Conservation (phyloP, 2,329 filamentous ascomycete species). For the Setomelanomma holmii region DNA sequence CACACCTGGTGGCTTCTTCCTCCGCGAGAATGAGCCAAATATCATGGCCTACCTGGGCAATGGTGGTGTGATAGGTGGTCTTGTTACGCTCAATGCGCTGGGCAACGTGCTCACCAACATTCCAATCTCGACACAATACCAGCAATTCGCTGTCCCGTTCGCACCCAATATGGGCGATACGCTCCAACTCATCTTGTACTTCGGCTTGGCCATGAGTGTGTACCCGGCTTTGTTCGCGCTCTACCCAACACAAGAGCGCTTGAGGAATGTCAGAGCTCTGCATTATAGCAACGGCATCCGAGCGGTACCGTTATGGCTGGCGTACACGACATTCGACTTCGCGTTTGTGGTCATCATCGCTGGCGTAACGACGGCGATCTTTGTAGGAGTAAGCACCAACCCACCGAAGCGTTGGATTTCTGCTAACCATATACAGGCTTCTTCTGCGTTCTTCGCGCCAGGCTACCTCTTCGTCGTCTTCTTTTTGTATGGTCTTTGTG, state of each 20-base stretch:
- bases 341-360: slow-evolving; percentile 72
- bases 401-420: too few species aligned
- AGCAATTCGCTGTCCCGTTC: slow-evolving; percentile 78
- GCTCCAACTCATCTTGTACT: slow-evolving; percentile 81
- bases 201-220: slow-evolving; percentile 76
- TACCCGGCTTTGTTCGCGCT: slow-evolving; percentile 88
- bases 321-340: slow-evolving; percentile 84
- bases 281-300: slow-evolving; percentile 93
- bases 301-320: slow-evolving; percentile 81
- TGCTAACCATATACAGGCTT: slow-evolving; percentile 48
- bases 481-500: slow-evolving; percentile 79
- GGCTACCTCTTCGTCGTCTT: slow-evolving; percentile 85
- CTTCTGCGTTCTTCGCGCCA: slow-evolving; percentile 75
- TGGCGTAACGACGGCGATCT: slow-evolving; percentile 72
- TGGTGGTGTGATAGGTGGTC: slow-evolving; percentile 65
- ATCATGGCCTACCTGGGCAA: slow-evolving; percentile 77
- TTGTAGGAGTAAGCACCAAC: slow-evolving; percentile 59
- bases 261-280: slow-evolving; percentile 79
- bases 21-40: slow-evolving; percentile 67
- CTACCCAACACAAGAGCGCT: slow-evolving; percentile 85
- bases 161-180: slow-evolving; percentile 72
- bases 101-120: slow-evolving; percentile 75
- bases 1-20: slow-evolving; percentile 80
- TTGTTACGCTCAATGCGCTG: slow-evolving; percentile 91
- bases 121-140: slow-evolving; percentile 74